Evolutionary conservation across 2,329 filamentous ascomycete species (phyloP), one percentile per base, ranked within the genome.

Genomic region (Ceratocystis eucalypticola): DNA sequence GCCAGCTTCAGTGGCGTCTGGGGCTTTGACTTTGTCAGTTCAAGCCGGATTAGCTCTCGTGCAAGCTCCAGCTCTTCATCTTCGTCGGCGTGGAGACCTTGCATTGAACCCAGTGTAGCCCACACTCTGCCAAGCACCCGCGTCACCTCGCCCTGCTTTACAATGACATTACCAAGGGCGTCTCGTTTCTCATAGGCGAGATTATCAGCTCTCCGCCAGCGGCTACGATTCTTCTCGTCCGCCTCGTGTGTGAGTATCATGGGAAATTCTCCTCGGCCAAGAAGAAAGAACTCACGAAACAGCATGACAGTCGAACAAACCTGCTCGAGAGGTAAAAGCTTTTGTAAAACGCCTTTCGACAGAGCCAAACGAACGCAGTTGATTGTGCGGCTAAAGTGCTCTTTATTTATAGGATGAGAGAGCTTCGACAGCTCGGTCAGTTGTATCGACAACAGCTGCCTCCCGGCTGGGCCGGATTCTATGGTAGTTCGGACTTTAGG

Each of bases 181-280:
- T 85, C 83, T 72, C 80, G 74, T 71, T 81, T 82, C 72, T 84
- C 80, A 72, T 80, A 80, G 1, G 79, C 80, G 5, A 85, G 73
- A 65, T 84, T 84, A 48, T 84, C 82, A 10, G 84, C 79, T 69
- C 85, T 79, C 70, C 81, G 84, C 80, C 89, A 89, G 62, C 90
- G 85, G 69, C 84, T 86, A n/a, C 84, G 82, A 28, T 94, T 82
- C 70, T 86, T 88, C 65, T 88, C 84, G 70, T 96, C 91, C 0
- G 93, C 91, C 76, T 96, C 89, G 45, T 87, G 84, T 0, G 95
- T 90, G 30, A 99, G 76, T 0, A 88, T 87, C 76, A 94, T 86
- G 22, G 92, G 91, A 74, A 99, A 99, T 74, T 97, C 94, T 64
- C 93, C 93, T 44, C 90, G 84, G 0, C 88, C 88, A 0, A 99